Percentiles rank a stretch among this genome's conserved stretches.
Conservation (phyloP, 495 filamentous ascomycete genomes). For the Penicillium atrosanguineum region DNA sequence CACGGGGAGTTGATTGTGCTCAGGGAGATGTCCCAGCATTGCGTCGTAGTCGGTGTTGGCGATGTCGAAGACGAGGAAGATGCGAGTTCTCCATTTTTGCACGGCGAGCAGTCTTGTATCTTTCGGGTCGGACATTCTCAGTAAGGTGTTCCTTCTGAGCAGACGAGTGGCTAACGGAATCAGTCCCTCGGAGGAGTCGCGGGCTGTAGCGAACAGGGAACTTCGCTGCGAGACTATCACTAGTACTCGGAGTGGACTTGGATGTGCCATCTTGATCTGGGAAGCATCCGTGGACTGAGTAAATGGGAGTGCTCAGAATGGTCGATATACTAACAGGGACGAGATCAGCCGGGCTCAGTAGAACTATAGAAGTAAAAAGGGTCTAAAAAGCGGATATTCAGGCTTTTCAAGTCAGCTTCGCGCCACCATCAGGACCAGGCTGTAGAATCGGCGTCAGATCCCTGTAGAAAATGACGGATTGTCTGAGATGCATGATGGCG, state of each 20-base stretch:
- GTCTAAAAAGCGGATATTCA: neutral
- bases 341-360: neutral
- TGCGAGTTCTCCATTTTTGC: slow-evolving; percentile 25
- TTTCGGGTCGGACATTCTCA: neutral
- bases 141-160: slow-evolving; percentile 12
- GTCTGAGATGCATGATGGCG: neutral
- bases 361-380: neutral
- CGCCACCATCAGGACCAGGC: slow-evolving; percentile 3
- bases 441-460: neutral
- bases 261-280: slow-evolving; percentile 10
- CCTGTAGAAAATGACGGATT: neutral
- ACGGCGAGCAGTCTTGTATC: slow-evolving; percentile 20
- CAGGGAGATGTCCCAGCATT: slow-evolving; percentile 24
- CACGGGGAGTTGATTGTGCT: slow-evolving; percentile 27
- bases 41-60: slow-evolving; percentile 22
- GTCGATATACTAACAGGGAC: neutral
- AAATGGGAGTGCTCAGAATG: neutral
- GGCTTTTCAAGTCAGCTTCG: neutral
- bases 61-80: slow-evolving; percentile 29
- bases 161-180: slow-evolving; percentile 17
- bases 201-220: slow-evolving; percentile 12
- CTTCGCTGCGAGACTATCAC: slow-evolving; percentile 29
- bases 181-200: slow-evolving; percentile 19
- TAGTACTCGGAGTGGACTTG: slow-evolving; percentile 19
- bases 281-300: neutral